Conservation (phyloP, 225 moss, liverwort and hornwort species). For the Rhytidiadelphus loreus region DNA sequence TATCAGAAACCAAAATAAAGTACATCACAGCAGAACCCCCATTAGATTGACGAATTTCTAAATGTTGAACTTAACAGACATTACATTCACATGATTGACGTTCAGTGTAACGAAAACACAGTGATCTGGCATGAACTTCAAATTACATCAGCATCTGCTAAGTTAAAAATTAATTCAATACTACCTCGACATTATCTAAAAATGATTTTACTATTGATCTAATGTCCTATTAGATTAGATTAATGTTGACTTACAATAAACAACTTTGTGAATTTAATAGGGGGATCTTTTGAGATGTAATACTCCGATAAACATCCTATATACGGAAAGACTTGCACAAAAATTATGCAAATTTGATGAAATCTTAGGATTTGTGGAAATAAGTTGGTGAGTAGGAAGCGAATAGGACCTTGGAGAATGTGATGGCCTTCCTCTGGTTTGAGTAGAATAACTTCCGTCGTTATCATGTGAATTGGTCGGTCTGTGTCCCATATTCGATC, state of each 20-base stretch:
- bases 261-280: background rate
- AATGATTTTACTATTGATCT: background rate
- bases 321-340: background rate
- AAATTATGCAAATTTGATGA: background rate
- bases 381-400: background rate
- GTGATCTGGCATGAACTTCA: background rate
- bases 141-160: background rate
- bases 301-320: background rate
- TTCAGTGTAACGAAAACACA: background rate
- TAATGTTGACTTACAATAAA: background rate
- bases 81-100: background rate
- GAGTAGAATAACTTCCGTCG: conserved; percentile 26
- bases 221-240: background rate
- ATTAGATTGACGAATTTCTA: background rate
- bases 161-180: background rate
- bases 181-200: background rate
- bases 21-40: background rate
- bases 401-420: conserved; percentile 40
- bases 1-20: background rate
- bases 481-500: conserved; percentile 17
- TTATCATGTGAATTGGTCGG: conserved; percentile 13
- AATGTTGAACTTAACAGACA: background rate
- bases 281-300: background rate
- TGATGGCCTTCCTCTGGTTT: conserved; percentile 27
- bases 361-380: background rate